Percentiles rank a stretch among this genome's conserved stretches.
phyloP scores from a whole-genome alignment of 371 early-diverging fungal species.

The Furculomyces boomerangus region DNA sequence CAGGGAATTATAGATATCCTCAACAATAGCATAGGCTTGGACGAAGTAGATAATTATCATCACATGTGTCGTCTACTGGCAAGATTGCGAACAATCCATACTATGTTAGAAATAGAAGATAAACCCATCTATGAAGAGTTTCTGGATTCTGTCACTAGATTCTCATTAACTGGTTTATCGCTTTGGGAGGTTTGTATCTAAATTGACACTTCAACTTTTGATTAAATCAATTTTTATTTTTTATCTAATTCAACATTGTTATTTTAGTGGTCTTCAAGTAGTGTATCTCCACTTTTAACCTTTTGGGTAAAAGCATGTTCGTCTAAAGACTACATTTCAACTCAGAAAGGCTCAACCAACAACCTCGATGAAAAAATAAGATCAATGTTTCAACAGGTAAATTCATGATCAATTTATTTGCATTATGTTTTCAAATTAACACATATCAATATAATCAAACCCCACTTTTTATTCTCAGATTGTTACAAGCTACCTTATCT shows the following conservation, averaged over 20 bases:
- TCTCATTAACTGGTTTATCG: slow-evolving; percentile 53
- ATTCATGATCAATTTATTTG: not conserved
- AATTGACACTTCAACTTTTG: not conserved
- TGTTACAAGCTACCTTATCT: slow-evolving; percentile 1
- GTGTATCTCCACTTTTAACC: slow-evolving; percentile 52
- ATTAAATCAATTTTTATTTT: not conserved
- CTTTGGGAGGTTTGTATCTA: slow-evolving; percentile 41
- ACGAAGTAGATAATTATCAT: slow-evolving; percentile 59
- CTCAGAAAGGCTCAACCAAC: not conserved
- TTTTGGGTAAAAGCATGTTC: slow-evolving; percentile 70
- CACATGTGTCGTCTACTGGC: slow-evolving; percentile 69
- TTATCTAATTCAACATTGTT: not conserved
- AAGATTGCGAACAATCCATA: slow-evolving; percentile 62
- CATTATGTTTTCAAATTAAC: not conserved
- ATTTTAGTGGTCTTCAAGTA: slow-evolving; percentile 54
- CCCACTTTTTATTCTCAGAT: not conserved
- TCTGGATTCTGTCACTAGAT: slow-evolving; percentile 50
- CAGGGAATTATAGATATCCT: slow-evolving; percentile 52
- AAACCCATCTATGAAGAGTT: slow-evolving; percentile 46
- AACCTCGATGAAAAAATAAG: not conserved
- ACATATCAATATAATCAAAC: no score
- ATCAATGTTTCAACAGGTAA: not conserved
- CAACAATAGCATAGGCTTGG: slow-evolving; percentile 34
- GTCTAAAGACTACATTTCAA: not conserved
- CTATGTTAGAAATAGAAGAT: slow-evolving; percentile 54